Evolutionary conservation across 106 monocot genomes (phyloP).

Genomic region (Amphibolis antarctica): DNA sequence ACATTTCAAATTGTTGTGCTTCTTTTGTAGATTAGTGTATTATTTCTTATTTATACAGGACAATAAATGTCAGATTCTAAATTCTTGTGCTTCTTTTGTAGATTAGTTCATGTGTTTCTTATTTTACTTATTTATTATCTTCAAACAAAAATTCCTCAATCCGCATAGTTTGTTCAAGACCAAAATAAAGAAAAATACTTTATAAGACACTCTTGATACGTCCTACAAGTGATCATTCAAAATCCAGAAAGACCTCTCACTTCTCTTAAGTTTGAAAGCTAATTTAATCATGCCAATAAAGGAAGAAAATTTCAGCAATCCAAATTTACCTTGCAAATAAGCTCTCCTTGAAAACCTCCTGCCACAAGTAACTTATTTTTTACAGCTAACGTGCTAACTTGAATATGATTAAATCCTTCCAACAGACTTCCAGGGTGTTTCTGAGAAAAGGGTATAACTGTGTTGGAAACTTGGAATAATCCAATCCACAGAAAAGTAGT

Average conservation of each 20-base stretch:
- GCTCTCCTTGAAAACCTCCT: constrained; percentile 59
- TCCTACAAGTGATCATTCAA: too few species aligned
- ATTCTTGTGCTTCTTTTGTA: background rate
- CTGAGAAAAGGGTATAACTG: constrained; percentile 11
- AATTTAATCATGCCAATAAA: too few species aligned
- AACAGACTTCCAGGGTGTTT: constrained; percentile 39
- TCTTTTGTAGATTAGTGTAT: too few species aligned
- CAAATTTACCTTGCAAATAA: constrained; percentile 44
- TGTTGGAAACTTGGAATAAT: background rate
- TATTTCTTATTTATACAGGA: too few species aligned
- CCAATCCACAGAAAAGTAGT: background rate
- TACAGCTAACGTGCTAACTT: constrained; percentile 46
- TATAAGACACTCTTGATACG: too few species aligned
- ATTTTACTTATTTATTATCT: too few species aligned
- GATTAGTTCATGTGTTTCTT: too few species aligned
- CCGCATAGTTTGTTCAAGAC: too few species aligned
- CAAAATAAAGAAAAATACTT: too few species aligned
- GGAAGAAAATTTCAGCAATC: background rate
- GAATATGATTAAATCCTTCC: constrained; percentile 28
- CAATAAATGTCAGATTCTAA: background rate
- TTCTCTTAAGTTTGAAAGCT: too few species aligned
- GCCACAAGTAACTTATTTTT: constrained; percentile 43
- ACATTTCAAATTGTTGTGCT: background rate
- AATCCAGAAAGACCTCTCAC: too few species aligned
- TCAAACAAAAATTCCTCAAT: too few species aligned